Percentiles rank a stretch among this genome's conserved stretches.
Evolutionary conservation across 306 rosid genomes (phyloP).

Genomic region (Cicer cuneatum): DNA sequence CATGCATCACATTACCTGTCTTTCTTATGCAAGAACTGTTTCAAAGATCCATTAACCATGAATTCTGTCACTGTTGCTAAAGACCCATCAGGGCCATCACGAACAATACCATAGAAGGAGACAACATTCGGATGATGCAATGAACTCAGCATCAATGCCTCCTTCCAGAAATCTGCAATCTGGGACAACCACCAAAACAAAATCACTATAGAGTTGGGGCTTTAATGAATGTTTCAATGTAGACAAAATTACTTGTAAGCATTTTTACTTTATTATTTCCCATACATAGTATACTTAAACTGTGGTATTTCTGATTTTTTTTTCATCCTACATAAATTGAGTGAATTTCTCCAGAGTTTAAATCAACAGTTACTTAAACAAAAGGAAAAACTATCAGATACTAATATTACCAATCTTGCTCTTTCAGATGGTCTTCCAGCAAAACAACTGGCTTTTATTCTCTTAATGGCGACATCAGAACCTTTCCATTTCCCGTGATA

Average conservation of each 20-base stretch:
- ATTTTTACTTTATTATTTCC: slow-evolving; percentile 13
- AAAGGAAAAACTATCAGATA: slow-evolving; percentile 43
- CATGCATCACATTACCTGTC: slow-evolving; percentile 69
- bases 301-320: slow-evolving; percentile 14
- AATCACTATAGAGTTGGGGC: slow-evolving; percentile 37
- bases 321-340: slow-evolving; percentile 21
- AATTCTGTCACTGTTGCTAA: slow-evolving; percentile 97
- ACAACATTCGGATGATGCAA: slow-evolving; percentile 99
- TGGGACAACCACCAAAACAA: slow-evolving; percentile 45
- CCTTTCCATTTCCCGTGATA: slow-evolving; percentile 99
- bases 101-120: slow-evolving; percentile 96
- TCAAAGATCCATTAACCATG: slow-evolving; percentile 98
- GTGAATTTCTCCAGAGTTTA: background rate
- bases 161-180: slow-evolving; percentile 99
- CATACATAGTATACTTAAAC: slow-evolving; percentile 3
- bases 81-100: slow-evolving; percentile 98
- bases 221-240: slow-evolving; percentile 17
- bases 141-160: slow-evolving; percentile 92
- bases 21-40: slow-evolving; percentile 97
- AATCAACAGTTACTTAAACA: slow-evolving; percentile 40
- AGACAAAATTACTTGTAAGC: slow-evolving; percentile 10
- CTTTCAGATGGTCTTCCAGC: slow-evolving; percentile 96
- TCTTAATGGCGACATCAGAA: slow-evolving; percentile 95
- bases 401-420: slow-evolving; percentile 78
- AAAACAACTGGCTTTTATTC: slow-evolving; percentile 98